These are phyloP conservation scores for Hanseniaspora clermontiae DNA, from an alignment of 805 yeast species.

Conservation along the genomic window DNA sequence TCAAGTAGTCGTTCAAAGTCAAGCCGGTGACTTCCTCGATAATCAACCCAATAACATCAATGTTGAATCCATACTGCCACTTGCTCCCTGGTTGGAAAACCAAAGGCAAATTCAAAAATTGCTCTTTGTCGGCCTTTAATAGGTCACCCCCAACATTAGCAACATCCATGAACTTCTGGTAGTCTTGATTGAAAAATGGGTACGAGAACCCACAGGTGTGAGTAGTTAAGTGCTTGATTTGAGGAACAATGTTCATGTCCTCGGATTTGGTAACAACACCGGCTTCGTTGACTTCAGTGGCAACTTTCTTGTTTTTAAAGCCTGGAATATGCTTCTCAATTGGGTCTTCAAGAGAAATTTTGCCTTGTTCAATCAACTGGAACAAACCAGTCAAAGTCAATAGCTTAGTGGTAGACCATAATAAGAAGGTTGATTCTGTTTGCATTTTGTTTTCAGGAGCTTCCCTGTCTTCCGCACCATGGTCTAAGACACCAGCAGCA, in stretches of 20 bases:
- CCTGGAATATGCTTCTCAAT: slow-evolving; percentile 25
- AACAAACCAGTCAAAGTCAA: slow-evolving; percentile 26
- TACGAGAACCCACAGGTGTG: slow-evolving; percentile 31
- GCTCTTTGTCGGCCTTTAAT: slow-evolving; percentile 16
- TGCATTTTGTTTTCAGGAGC: slow-evolving; percentile 10
- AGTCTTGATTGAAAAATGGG: slow-evolving; percentile 22
- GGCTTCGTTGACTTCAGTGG: slow-evolving; percentile 19
- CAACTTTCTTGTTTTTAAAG: slow-evolving; percentile 18
- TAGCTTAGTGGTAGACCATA: slow-evolving; percentile 28
- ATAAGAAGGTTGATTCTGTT: slow-evolving; percentile 20
- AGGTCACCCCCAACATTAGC: slow-evolving; percentile 15
- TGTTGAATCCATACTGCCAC: slow-evolving; percentile 27
- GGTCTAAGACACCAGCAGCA: slow-evolving; percentile 16
- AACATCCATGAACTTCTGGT: slow-evolving; percentile 16
- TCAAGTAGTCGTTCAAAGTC: slow-evolving; percentile 22
- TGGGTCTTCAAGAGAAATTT: slow-evolving; percentile 24
- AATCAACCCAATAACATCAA: slow-evolving; percentile 29
- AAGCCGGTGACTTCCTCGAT: slow-evolving; percentile 22
- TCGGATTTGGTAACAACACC: slow-evolving; percentile 19
- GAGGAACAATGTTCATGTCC: slow-evolving; percentile 21
- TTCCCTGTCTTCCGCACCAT: slow-evolving; percentile 6
- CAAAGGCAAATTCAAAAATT: slow-evolving; percentile 20
- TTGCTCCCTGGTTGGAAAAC: slow-evolving; percentile 27
- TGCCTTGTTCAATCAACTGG: slow-evolving; percentile 26
- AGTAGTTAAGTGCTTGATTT: slow-evolving; percentile 26